Evolutionary conservation across 352 stramenopile genomes (phyloP).

Genomic region (Phytophthora niederhauseri): DNA sequence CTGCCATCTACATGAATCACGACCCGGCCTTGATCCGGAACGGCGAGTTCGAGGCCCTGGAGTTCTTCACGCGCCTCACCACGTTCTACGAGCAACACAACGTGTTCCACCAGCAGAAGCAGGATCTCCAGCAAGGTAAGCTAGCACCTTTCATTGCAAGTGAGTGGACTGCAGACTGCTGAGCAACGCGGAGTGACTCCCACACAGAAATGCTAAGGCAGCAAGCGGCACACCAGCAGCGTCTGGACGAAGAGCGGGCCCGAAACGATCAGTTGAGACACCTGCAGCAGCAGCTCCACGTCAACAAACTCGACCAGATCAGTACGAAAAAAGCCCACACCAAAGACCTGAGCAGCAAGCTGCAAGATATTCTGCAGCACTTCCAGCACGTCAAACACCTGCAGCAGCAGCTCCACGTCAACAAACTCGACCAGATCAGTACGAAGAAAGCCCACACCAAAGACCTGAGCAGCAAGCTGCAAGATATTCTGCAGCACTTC

Average conservation of each 20-base stretch:
- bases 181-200: background rate
- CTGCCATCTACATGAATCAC: conserved; percentile 64
- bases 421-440: conserved; percentile 56
- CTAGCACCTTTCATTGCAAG: background rate
- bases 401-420: conserved; percentile 55
- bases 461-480: conserved; percentile 58
- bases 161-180: background rate
- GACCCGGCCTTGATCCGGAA: conserved; percentile 31
- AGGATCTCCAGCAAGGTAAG: conserved; percentile 54
- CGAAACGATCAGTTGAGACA: conserved; percentile 51
- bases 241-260: conserved; percentile 42
- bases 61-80: conserved; percentile 59
- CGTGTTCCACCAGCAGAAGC: conserved; percentile 50
- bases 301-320: conserved; percentile 57
- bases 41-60: conserved; percentile 60
- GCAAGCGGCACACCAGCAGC: conserved; percentile 33
- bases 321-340: conserved; percentile 48
- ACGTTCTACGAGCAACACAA: conserved; percentile 69
- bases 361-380: conserved; percentile 53
- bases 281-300: conserved; percentile 55
- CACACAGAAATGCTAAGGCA: conserved; percentile 48
- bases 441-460: conserved; percentile 48
- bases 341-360: conserved; percentile 57
- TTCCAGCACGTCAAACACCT: conserved; percentile 71
- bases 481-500: conserved; percentile 59